These are phyloP conservation scores for Aspergillus coremiiformis DNA, from an alignment of 495 filamentous ascomycete genomes.

Conservation along the genomic window DNA sequence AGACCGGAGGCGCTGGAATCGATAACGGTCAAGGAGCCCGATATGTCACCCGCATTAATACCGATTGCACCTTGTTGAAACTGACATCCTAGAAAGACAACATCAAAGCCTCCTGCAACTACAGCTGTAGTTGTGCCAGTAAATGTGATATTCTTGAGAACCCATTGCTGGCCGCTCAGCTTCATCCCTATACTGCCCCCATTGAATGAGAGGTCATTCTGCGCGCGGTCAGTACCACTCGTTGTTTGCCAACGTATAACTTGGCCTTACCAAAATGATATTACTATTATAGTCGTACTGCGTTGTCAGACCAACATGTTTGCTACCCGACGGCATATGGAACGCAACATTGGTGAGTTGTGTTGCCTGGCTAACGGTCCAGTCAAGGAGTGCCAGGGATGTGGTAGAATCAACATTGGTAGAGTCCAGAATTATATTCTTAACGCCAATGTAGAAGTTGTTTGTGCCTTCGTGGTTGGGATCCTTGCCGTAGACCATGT, in stretches of 20 bases:
- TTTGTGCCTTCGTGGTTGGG: conserved; percentile 26
- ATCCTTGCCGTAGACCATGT: conserved; percentile 32
- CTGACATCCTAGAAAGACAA: conserved; percentile 26
- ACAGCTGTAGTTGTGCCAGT: conserved; percentile 45
- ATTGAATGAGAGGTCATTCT: conserved; percentile 53
- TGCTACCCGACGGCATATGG: conserved; percentile 49
- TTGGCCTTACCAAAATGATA: conserved; percentile 22
- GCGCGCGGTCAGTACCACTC: background rate
- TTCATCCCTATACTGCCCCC: conserved; percentile 54
- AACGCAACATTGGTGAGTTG: conserved; percentile 67
- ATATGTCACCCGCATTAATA: conserved; percentile 23
- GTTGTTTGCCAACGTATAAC: background rate
- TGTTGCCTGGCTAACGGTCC: conserved; percentile 65
- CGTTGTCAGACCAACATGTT: conserved; percentile 60
- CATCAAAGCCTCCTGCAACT: conserved; percentile 29
- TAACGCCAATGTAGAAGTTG: conserved; percentile 38
- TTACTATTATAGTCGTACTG: conserved; percentile 51
- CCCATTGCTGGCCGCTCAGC: conserved; percentile 66
- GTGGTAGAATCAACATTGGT: conserved; percentile 18
- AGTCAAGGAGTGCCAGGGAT: conserved; percentile 37
- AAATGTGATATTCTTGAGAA: conserved; percentile 58
- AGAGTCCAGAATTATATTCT: conserved; percentile 36
- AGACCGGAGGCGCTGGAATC: conserved; percentile 33
- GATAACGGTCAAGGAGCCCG: conserved; percentile 45
- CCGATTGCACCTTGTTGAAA: conserved; percentile 21